Evolutionary conservation across 768 basidiomycete species (phyloP).

Genomic region (Suillus alpinus): DNA sequence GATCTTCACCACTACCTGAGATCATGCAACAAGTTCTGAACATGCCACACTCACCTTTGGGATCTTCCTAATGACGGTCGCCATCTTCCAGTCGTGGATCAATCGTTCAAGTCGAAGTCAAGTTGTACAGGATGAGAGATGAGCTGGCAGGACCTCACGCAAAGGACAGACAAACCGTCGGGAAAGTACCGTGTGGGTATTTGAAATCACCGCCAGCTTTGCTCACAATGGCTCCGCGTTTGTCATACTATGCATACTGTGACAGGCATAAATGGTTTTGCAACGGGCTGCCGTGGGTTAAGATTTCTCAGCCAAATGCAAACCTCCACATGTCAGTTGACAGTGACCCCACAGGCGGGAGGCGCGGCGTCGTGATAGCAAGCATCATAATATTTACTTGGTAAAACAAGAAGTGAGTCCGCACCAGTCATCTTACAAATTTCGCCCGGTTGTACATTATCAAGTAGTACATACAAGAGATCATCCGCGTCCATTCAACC

Average conservation of each 20-base stretch:
- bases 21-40: neutral
- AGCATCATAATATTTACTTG: too few relatives aligned
- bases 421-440: neutral
- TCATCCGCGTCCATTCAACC: neutral
- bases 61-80: constrained; percentile 18
- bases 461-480: neutral
- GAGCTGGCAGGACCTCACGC: neutral
- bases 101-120: neutral
- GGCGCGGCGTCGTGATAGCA: too few relatives aligned
- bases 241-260: too few relatives aligned
- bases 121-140: neutral
- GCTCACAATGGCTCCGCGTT: too few relatives aligned
- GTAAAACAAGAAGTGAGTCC: too few relatives aligned
- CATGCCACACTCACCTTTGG: constrained; percentile 17
- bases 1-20: constrained; percentile 23
- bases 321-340: neutral
- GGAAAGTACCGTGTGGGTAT: neutral
- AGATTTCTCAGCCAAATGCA: neutral
- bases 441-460: neutral
- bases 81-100: constrained; percentile 5
- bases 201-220: neutral
- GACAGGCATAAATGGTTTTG: neutral
- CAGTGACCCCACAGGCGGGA: neutral
- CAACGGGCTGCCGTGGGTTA: too few relatives aligned
- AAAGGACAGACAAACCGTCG: neutral